Base-by-base conservation (phyloP, 345 rosid genomes). In the Melaleuca quinquenervia region DNA sequence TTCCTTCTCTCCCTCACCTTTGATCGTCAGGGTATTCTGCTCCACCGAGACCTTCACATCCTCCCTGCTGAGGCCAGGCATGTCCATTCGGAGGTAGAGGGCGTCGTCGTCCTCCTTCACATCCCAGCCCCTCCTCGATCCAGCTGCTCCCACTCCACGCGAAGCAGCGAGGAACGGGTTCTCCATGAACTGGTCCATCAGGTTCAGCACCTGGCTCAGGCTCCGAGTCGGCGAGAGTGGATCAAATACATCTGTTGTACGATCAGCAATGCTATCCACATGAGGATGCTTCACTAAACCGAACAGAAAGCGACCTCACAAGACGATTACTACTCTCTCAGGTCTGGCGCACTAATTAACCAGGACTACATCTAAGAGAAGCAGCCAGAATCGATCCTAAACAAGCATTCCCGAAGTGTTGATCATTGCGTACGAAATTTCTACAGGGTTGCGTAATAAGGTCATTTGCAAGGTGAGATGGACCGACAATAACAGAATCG, bases 151-250 rank as follows among this genome's bases (percentile, higher is more conserved):
- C 60, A 87, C 86, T 29, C 93, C 93, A 3, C 92, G 88, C 0
- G 89, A 58, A 1, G 85, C 50, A 8, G 58, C 18, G 26, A 92
- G 45, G 86, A 91, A 75, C 3, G 96, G 97, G 60, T 84, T 88
- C 82, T 95, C 95, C 84, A 89, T 82, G 56, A 93, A 44, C 20
- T 87, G 93, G 87, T 94, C 98, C 96, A 94, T 88, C 60, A 93
- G 85, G 87, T 95, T 95, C 87, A 95, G 91, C 49, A 95, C 89
- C 78, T 93, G 95, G 86, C 93, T 91, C 50, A 96, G 84, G 85
- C 94, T 94, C 86, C 96, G 91, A 2, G 93, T 90, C 10, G 97
- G 91, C 3, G 90, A 91, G n/a, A 95, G 92, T 12, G 98, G 96
- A 88, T 90, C 92, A 15, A 90, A 93, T 44, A 87, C 91, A 56